Evolutionary conservation across 176 grass and related monocot species (phyloP).

Genomic region (Echinochloa phyllopogon): DNA sequence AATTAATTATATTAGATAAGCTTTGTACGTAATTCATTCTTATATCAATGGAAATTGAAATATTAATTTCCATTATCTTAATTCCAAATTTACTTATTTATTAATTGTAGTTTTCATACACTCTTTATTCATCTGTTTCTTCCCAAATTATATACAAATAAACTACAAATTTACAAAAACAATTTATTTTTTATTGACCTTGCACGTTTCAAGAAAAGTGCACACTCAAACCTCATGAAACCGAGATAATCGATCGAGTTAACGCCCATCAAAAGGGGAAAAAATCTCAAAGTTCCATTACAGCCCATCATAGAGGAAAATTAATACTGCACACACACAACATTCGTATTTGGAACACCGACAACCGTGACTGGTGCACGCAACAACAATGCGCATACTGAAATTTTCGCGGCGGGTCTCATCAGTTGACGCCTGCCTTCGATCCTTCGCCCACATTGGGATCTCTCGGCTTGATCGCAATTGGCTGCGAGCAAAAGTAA

Average conservation of each 20-base stretch:
- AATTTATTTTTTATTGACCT: neutral
- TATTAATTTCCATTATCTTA: no score
- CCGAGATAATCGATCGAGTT: no score
- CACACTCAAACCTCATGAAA: neutral
- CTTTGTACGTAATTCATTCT: no score
- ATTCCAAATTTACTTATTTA: no score
- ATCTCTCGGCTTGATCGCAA: constrained; percentile 38
- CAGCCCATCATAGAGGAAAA: neutral
- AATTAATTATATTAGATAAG: no score
- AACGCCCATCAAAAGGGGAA: neutral
- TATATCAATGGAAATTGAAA: no score
- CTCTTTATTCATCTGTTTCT: no score
- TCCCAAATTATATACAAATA: no score
- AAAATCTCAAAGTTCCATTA: neutral
- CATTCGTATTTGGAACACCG: neutral
- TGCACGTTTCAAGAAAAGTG: neutral
- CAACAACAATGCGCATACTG: neutral
- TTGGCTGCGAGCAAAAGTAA: constrained; percentile 16
- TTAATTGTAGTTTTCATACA: no score
- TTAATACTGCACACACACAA: neutral
- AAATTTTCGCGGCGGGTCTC: neutral
- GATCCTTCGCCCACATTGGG: constrained; percentile 33
- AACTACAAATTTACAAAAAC: no score
- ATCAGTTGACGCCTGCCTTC: constrained; percentile 5
- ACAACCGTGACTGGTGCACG: neutral